phyloP scores from a whole-genome alignment of 2,329 filamentous ascomycete species.

The Alternaria gaisen region DNA sequence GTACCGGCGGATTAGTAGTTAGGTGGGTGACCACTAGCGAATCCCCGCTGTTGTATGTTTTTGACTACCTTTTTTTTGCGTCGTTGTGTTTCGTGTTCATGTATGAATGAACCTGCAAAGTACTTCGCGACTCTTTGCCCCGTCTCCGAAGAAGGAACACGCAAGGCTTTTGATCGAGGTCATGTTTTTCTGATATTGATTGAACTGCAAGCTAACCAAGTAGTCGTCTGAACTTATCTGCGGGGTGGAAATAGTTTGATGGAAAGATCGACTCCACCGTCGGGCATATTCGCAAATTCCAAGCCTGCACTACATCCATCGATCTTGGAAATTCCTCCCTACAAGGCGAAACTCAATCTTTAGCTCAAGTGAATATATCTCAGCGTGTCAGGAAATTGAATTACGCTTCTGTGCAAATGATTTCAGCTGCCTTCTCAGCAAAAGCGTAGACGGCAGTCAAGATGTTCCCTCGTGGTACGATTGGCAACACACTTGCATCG shows the following conservation, averaged over 20 bases:
- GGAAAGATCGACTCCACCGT: background rate
- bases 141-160: background rate
- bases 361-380: background rate
- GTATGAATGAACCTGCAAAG: too few species aligned
- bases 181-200: background rate
- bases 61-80: too few species aligned
- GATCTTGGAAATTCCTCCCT: background rate
- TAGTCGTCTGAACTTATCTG: background rate
- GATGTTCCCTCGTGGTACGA: conserved; percentile 32
- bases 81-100: too few species aligned
- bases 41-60: too few species aligned
- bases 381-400: background rate
- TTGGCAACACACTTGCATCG: conserved; percentile 40
- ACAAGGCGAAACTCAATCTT: background rate
- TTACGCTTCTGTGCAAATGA: conserved; percentile 20
- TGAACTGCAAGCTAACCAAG: background rate
- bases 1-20: too few species aligned
- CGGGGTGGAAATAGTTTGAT: background rate
- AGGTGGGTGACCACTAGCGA: too few species aligned
- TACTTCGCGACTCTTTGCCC: too few species aligned
- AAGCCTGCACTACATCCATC: background rate
- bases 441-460: conserved; percentile 36
- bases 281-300: background rate
- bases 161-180: background rate
- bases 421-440: conserved; percentile 35